Percentiles rank a stretch among this genome's conserved stretches.
Evolutionary conservation across 2,329 filamentous ascomycete species (phyloP).

Genomic region (Myriosclerotinia duriaeana): DNA sequence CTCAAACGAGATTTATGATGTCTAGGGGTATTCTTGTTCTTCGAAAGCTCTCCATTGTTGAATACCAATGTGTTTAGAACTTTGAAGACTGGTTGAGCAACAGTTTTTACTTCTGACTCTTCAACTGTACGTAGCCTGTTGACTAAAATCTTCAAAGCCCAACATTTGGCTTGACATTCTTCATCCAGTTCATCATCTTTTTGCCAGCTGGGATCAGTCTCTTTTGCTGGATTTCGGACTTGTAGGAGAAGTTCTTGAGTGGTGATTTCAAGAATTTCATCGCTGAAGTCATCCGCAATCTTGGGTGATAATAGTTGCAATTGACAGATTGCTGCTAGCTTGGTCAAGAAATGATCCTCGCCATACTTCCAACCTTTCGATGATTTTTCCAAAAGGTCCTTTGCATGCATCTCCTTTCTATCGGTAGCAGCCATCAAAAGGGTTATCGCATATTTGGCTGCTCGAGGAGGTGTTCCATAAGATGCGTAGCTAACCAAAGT

Average conservation of each 20-base stretch:
- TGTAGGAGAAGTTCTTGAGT: constrained; percentile 72
- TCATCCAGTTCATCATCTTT: constrained; percentile 69
- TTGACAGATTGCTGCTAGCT: constrained; percentile 69
- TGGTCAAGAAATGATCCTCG: constrained; percentile 71
- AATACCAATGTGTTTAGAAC: constrained; percentile 75
- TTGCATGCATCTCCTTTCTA: constrained; percentile 80
- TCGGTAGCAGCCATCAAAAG: constrained; percentile 74
- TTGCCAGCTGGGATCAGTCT: constrained; percentile 63
- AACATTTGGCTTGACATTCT: constrained; percentile 78
- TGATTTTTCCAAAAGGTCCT: constrained; percentile 75
- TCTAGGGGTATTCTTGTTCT: constrained; percentile 70
- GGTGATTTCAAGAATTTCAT: constrained; percentile 75
- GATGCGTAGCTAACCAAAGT: constrained; percentile 81
- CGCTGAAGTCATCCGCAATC: constrained; percentile 69
- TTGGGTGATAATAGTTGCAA: constrained; percentile 73
- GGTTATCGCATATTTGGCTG: constrained; percentile 90
- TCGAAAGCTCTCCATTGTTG: constrained; percentile 76
- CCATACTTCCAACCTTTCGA: constrained; percentile 74
- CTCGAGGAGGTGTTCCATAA: constrained; percentile 75
- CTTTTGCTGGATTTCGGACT: constrained; percentile 61
- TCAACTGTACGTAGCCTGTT: constrained; percentile 70
- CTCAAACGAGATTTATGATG: constrained; percentile 79
- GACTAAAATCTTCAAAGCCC: constrained; percentile 80
- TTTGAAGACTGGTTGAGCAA: constrained; percentile 70
- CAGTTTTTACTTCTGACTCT: constrained; percentile 54